phyloP scores from a whole-genome alignment of 345 rosid species.

The Nasturtium officinale region DNA sequence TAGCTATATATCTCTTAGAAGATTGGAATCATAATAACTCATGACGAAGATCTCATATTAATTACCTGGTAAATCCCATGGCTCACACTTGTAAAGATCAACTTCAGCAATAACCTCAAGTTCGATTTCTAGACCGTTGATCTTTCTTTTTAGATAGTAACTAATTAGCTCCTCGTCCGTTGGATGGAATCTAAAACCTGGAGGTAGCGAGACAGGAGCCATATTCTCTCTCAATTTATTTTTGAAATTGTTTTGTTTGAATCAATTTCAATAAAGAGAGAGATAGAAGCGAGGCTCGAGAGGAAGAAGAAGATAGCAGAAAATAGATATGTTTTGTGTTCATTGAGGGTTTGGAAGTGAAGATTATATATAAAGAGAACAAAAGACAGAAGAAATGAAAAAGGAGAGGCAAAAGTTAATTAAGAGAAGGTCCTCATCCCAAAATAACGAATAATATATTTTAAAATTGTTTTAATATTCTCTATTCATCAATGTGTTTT shows the following conservation, averaged over 20 bases:
- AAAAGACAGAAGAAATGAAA: constrained; percentile 4
- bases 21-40: not conserved
- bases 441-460: constrained; percentile 23
- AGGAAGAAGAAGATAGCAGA: constrained; percentile 18
- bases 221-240: constrained; percentile 36
- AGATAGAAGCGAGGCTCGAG: constrained; percentile 9
- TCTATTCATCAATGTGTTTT: no score
- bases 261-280: constrained; percentile 4
- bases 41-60: constrained; percentile 3
- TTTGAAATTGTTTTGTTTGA: not conserved
- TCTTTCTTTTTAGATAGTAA: constrained; percentile 73
- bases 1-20: not conserved
- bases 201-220: constrained; percentile 80
- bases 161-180: constrained; percentile 79
- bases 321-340: constrained; percentile 22
- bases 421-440: constrained; percentile 38
- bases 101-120: constrained; percentile 78
- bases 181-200: constrained; percentile 83
- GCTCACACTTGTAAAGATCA: constrained; percentile 84
- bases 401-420: constrained; percentile 39
- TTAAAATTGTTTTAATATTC: no score
- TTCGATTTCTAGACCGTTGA: constrained; percentile 65
- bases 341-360: constrained; percentile 29
- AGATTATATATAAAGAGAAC: constrained; percentile 31
- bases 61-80: constrained; percentile 86